Percentiles rank a stretch among this genome's conserved stretches.
Evolutionary conservation across 108 stramenopile genomes (phyloP).

Genomic region (Parietichytrium sp.): DNA sequence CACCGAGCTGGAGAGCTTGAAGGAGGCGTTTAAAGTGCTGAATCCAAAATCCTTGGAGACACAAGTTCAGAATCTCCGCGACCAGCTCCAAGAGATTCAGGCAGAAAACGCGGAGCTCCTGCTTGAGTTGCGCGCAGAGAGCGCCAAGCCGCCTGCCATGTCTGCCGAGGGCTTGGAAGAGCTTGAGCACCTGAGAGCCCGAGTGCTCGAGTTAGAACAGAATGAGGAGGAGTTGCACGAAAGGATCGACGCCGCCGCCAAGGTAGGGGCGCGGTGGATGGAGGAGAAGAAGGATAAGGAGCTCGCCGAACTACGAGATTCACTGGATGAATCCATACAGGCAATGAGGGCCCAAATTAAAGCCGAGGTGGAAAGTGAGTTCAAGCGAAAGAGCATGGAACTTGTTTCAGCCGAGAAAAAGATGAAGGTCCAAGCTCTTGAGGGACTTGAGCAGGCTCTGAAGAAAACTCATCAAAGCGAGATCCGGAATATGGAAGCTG

Average conservation of each 20-base stretch:
- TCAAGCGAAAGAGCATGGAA: too few species aligned
- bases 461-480: too few species aligned
- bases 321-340: not conserved
- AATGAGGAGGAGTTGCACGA: not conserved
- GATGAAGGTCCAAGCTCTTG: too few species aligned
- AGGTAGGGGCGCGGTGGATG: constrained; percentile 15
- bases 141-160: not conserved
- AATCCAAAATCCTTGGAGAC: not conserved
- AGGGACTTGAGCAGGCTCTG: too few species aligned
- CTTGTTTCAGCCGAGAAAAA: too few species aligned
- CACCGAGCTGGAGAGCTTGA: not conserved
- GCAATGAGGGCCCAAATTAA: too few species aligned
- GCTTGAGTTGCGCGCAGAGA: not conserved
- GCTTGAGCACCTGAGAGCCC: not conserved
- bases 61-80: not conserved
- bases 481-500: too few species aligned
- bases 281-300: constrained; percentile 31
- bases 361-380: too few species aligned
- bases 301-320: not conserved
- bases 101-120: not conserved
- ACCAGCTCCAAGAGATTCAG: not conserved
- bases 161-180: not conserved
- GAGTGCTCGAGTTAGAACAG: not conserved
- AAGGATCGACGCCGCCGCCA: not conserved
- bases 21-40: not conserved